Conservation (phyloP, 148 eudicot species). For the Persicaria maculosa region DNA sequence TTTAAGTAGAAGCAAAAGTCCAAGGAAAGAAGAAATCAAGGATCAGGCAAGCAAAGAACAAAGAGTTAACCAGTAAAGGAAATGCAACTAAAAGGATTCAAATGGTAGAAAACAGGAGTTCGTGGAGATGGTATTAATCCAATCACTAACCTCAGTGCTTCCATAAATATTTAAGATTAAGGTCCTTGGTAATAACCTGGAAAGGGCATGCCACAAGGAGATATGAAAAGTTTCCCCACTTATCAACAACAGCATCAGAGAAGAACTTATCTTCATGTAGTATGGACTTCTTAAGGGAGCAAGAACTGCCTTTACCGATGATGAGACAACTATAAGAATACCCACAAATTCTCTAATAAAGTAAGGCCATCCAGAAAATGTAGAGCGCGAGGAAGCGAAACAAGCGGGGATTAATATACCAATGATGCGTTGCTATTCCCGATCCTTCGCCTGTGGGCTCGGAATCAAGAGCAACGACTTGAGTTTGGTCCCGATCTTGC, state of each 20-base stretch:
- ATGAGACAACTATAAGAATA: constrained; percentile 81
- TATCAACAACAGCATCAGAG: constrained; percentile 58
- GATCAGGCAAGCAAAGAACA: background rate
- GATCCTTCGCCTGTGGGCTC: no score
- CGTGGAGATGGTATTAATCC: background rate
- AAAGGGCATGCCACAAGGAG: constrained; percentile 49
- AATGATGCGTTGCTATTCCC: no score
- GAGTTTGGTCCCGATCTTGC: no score
- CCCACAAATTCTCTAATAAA: no score
- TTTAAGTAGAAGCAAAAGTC: background rate
- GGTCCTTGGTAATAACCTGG: constrained; percentile 51
- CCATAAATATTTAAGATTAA: constrained; percentile 82
- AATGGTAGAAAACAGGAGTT: background rate
- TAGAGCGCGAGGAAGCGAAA: no score
- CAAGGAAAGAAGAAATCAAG: background rate
- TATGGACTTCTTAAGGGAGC: constrained; percentile 41
- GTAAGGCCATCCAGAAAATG: no score
- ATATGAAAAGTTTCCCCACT: constrained; percentile 79
- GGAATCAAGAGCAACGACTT: no score
- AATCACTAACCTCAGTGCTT: constrained; percentile 76
- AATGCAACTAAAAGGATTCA: background rate
- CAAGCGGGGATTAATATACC: no score
- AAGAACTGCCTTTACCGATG: constrained; percentile 61
- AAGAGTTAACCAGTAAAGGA: background rate
- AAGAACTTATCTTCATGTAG: constrained; percentile 22